Evolutionary conservation across 805 yeast species (phyloP).

Genomic region (Hanseniaspora guilliermondii): DNA sequence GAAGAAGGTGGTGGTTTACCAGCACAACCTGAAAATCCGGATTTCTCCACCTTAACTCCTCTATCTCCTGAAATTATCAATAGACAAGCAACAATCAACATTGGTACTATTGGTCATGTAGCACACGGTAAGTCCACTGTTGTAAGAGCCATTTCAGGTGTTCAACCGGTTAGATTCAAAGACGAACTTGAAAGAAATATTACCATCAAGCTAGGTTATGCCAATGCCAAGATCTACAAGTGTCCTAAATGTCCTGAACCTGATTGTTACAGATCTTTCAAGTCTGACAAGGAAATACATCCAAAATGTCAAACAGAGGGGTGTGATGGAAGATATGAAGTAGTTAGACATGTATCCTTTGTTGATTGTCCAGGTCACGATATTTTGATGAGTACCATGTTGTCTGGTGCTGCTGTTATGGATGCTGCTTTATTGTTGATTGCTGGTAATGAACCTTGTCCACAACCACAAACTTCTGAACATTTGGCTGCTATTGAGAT

Average conservation of each 20-base stretch:
- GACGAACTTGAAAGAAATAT: constrained; percentile 98
- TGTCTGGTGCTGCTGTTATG: constrained; percentile 99
- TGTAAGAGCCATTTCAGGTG: constrained; percentile 93
- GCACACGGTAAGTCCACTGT: constrained; percentile 93
- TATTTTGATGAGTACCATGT: constrained; percentile 99
- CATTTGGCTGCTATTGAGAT: constrained; percentile 99
- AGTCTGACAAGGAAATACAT: constrained; percentile 84
- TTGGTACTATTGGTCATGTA: constrained; percentile 94
- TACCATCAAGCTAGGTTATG: constrained; percentile 96
- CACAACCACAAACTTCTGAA: constrained; percentile 98
- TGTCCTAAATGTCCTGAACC: constrained; percentile 86
- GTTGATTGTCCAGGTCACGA: constrained; percentile 99
- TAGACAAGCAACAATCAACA: constrained; percentile 97
- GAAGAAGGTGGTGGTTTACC: constrained; percentile 98
- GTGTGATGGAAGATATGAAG: constrained; percentile 75
- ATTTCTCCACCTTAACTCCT: constrained; percentile 69
- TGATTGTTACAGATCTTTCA: constrained; percentile 85
- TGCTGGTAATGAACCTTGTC: constrained; percentile 98
- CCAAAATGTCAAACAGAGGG: constrained; percentile 87
- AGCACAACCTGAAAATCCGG: constrained; percentile 86
- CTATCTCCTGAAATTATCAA: constrained; percentile 88
- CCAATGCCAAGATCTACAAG: constrained; percentile 95
- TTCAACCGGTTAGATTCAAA: constrained; percentile 97
- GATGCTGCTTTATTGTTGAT: constrained; percentile 93
- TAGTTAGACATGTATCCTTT: constrained; percentile 92